Conservation (phyloP, 768 basidiomycete genomes). For the Tylopilus plumbeoviolaceoides region DNA sequence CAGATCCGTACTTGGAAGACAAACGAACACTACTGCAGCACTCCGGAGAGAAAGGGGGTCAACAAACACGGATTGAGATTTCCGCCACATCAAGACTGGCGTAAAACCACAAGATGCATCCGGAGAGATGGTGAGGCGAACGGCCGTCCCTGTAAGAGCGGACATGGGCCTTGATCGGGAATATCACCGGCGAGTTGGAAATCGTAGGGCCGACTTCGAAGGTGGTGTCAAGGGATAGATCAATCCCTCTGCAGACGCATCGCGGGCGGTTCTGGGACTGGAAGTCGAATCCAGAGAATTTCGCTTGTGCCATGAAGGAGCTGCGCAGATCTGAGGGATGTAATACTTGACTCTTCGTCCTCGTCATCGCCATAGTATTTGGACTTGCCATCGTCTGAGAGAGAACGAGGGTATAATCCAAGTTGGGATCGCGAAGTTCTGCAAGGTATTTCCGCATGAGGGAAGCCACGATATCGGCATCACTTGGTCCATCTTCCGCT, state of each 20-base stretch:
- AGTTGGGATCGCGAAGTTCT: constrained; percentile 11
- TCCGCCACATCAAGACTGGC: constrained; percentile 13
- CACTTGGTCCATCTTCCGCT: not conserved
- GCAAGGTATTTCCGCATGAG: constrained; percentile 13
- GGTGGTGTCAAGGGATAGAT: constrained; percentile 9
- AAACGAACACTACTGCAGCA: constrained; percentile 6
- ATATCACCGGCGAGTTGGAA: not conserved
- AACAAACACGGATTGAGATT: constrained; percentile 2
- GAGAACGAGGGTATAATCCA: constrained; percentile 5
- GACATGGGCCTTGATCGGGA: constrained; percentile 1
- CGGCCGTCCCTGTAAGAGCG: constrained; percentile 1
- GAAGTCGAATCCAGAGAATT: constrained; percentile 1
- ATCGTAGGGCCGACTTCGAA: not conserved
- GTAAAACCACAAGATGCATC: not conserved
- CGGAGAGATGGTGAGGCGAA: constrained; percentile 9
- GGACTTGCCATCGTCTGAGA: constrained; percentile 9
- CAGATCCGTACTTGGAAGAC: constrained; percentile 10
- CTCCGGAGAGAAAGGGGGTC: not conserved
- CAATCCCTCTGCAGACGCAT: constrained; percentile 1
- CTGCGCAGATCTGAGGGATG: not conserved
- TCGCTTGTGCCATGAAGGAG: not conserved
- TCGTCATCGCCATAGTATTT: not conserved
- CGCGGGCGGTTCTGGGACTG: not conserved
- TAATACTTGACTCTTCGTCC: not conserved
- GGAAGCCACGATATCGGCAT: not conserved